Percentiles rank a stretch among this genome's conserved stretches.
Evolutionary conservation across 192 early-diverging fungal genomes (phyloP).

Genomic region (Chytriomyces sp.): DNA sequence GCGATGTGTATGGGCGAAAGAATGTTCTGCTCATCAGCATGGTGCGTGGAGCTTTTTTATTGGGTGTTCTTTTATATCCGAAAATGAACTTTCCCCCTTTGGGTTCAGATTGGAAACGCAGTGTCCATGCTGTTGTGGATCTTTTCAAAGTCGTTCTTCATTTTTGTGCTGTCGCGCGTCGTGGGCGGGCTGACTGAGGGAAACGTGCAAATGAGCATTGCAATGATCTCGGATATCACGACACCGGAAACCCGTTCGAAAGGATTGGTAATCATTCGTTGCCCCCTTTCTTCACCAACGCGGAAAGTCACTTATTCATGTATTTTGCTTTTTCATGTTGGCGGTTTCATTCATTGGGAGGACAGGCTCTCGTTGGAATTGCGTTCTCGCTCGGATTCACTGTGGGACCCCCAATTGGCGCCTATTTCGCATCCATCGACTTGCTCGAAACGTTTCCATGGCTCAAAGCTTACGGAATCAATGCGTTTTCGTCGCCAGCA

Average conservation of each 20-base stretch:
- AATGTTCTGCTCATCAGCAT: slow-evolving; percentile 84
- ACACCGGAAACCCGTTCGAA: slow-evolving; percentile 73
- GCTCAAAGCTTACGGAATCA: slow-evolving; percentile 59
- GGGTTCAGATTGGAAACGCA: slow-evolving; percentile 80
- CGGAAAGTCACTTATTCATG: neutral
- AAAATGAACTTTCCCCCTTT: neutral
- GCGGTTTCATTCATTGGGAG: neutral
- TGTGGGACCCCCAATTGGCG: slow-evolving; percentile 87
- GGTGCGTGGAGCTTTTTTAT: slow-evolving; percentile 53
- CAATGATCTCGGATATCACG: slow-evolving; percentile 95
- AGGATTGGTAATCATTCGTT: slow-evolving; percentile 65
- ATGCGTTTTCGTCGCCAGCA: slow-evolving; percentile 82
- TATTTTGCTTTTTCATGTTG: slow-evolving; percentile 14
- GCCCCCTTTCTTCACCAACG: neutral
- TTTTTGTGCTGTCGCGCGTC: slow-evolving; percentile 83
- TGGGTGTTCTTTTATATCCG: neutral
- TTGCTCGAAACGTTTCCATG: slow-evolving; percentile 49
- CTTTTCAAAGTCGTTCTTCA: slow-evolving; percentile 79
- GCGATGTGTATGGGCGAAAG: slow-evolving; percentile 82
- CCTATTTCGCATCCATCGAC: slow-evolving; percentile 57
- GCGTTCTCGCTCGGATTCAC: slow-evolving; percentile 97
- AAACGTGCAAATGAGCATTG: slow-evolving; percentile 95
- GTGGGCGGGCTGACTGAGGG: slow-evolving; percentile 96
- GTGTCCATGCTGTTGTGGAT: slow-evolving; percentile 90
- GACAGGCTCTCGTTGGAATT: slow-evolving; percentile 90